A percentile compares a stretch with the other conserved stretches of the same genome.
Conservation (phyloP, 306 rosid genomes). For the Lablab purpureus region DNA sequence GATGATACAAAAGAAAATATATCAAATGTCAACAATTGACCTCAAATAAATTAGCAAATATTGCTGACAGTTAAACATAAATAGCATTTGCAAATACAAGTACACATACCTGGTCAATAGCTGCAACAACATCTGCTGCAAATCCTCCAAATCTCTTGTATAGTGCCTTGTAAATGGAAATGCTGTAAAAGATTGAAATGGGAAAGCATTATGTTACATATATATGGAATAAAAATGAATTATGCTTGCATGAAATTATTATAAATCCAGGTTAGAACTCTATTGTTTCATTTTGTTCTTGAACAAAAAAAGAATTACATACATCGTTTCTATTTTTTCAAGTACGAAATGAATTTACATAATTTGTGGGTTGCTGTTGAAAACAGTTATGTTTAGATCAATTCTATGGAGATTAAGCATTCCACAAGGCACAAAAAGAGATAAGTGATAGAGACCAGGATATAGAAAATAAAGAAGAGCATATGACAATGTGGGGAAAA, state of each 20-base stretch:
- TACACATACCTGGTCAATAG: slow-evolving; percentile 83
- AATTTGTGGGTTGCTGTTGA: background rate
- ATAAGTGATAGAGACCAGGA: background rate
- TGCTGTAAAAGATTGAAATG: slow-evolving; percentile 60
- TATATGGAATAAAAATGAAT: background rate
- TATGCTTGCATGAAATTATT: slow-evolving; percentile 15
- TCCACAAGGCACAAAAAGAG: background rate
- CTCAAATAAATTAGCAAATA: slow-evolving; percentile 10
- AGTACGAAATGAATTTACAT: background rate
- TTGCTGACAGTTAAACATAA: background rate
- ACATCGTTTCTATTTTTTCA: background rate
- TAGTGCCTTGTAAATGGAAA: slow-evolving; percentile 94
- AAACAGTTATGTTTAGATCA: slow-evolving; percentile 13
- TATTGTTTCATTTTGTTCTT: background rate
- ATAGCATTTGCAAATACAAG: slow-evolving; percentile 20
- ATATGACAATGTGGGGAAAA: background rate
- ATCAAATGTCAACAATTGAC: background rate
- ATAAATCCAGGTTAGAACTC: slow-evolving; percentile 4
- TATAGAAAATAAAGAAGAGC: background rate
- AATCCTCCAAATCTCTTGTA: slow-evolving; percentile 96
- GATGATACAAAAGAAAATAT: slow-evolving; percentile 20
- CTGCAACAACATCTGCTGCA: slow-evolving; percentile 99
- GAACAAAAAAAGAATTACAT: background rate
- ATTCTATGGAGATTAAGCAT: background rate
- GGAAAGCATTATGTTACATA: slow-evolving; percentile 14